A percentile compares a stretch with the other conserved stretches of the same genome.
Conservation (phyloP, 2,329 filamentous ascomycete genomes). For the Paramyrothecium sp. region DNA sequence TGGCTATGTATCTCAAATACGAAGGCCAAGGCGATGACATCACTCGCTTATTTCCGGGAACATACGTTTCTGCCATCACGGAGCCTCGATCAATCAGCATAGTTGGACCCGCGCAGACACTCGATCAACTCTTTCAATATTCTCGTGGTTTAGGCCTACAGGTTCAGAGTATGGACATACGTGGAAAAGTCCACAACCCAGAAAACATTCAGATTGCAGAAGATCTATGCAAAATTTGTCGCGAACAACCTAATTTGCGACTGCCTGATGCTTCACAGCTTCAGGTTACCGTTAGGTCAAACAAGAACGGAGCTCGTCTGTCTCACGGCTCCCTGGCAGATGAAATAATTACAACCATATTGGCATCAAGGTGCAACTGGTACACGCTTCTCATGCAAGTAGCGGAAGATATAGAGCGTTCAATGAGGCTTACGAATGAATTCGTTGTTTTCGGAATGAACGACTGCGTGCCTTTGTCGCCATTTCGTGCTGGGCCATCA, state of each 20-base stretch:
- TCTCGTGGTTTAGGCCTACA: background rate
- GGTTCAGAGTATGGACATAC: background rate
- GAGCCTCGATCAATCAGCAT: background rate
- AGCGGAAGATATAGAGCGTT: background rate
- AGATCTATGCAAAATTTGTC: background rate
- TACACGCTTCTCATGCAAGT: background rate
- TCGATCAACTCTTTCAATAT: background rate
- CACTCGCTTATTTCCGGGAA: background rate
- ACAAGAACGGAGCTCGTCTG: background rate
- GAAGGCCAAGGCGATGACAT: background rate
- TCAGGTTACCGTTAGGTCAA: background rate
- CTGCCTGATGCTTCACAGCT: background rate
- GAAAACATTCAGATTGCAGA: background rate
- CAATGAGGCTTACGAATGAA: background rate
- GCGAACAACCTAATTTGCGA: background rate
- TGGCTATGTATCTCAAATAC: background rate
- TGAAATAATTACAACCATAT: background rate
- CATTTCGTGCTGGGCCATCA: background rate
- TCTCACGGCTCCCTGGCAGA: background rate
- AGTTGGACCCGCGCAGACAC: background rate
- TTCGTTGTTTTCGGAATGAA: background rate
- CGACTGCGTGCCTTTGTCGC: background rate
- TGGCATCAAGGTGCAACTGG: background rate
- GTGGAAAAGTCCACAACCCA: constrained; percentile 1
- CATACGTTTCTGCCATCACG: background rate